Conservation (phyloP, 2,329 filamentous ascomycete genomes). For the Beauveria sp. region DNA sequence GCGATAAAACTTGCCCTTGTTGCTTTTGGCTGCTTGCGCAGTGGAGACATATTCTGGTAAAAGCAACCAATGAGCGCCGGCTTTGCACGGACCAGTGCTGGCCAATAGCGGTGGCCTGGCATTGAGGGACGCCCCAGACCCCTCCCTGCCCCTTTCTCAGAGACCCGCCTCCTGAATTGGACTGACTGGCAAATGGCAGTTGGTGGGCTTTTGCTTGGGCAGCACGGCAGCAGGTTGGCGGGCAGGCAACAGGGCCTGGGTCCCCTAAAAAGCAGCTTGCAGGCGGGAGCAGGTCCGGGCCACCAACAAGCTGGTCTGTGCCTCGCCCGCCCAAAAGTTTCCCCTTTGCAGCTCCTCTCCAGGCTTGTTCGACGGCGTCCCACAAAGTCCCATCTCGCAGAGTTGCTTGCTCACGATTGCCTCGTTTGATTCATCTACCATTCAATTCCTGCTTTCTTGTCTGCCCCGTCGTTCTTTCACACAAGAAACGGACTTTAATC, state of each 20-base stretch:
- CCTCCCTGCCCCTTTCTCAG: conserved; percentile 8
- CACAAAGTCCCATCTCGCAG: conserved; percentile 12
- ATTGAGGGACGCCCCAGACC: neutral
- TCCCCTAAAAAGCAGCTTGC: neutral
- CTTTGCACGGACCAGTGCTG: conserved; percentile 4
- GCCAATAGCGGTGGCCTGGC: conserved; percentile 8
- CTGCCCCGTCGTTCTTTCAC: conserved; percentile 7
- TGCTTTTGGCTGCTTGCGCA: conserved; percentile 5
- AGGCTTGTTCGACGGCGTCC: conserved; percentile 10
- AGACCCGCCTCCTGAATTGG: conserved; percentile 10
- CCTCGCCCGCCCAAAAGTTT: conserved; percentile 10
- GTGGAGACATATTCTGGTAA: neutral
- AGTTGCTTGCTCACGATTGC: conserved; percentile 9
- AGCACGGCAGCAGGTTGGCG: neutral
- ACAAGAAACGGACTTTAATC: neutral
- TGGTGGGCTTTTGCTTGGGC: neutral
- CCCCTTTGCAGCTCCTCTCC: conserved; percentile 12
- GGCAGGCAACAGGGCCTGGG: neutral
- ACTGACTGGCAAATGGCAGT: neutral
- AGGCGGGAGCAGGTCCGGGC: neutral
- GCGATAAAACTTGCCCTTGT: conserved; percentile 7
- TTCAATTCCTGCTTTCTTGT: conserved; percentile 3
- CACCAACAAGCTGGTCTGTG: conserved; percentile 9
- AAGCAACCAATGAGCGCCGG: conserved; percentile 9
- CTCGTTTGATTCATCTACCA: conserved; percentile 2